Evolutionary conservation across 2,329 filamentous ascomycete genomes (phyloP), one percentile per base, ranked within the genome.

Genomic region (Teratosphaeria destructans): DNA sequence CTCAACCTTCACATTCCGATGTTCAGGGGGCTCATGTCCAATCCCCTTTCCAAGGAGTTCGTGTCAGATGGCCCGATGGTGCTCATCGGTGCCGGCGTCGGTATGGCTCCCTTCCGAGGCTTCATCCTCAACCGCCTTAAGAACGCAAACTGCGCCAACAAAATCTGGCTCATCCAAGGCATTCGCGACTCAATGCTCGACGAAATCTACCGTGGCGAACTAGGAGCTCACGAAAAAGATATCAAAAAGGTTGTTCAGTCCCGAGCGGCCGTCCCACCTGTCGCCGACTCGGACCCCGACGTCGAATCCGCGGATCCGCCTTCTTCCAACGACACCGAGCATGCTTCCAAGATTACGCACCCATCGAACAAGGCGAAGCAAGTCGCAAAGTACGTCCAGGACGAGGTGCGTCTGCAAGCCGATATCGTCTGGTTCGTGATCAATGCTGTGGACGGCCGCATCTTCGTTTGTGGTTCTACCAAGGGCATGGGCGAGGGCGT

Each of bases 361-460:
- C 43, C 43, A n/a, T 49, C 43, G 85, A 57, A 82, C 80, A 55
- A 89, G 65, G 63, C 67, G 56, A 66, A 71, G 57, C 74, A 88
- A 54, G 88, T 91, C 66, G 89, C 90, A 63, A 87, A 88, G 65
- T 99, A 99, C 71, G 94, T 99, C 1, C 94, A 99, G 72, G 94
- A 99, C 69, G 94, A 97, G 74, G 93, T 99, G 8, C 81, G 84
- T 11, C 82, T 89, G 64, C 94, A 97, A 73, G 90, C 92, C 1
- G 94, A 97, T 71, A 82, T 97, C n/a, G 93, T 97, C 16, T 99
- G 94, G 94, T 95, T 90, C 73, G 91, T 97, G 64, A 89, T 95
- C 79, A 97, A 97, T 73, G 86, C 91, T 2, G 81, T 97, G n/a
- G 94, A 99, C 69, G 94, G 94, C 1, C 86, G 94, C 57, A 86